phyloP scores from a whole-genome alignment of 1,139 yeast species.

The Blastobotrys ciferrii region DNA sequence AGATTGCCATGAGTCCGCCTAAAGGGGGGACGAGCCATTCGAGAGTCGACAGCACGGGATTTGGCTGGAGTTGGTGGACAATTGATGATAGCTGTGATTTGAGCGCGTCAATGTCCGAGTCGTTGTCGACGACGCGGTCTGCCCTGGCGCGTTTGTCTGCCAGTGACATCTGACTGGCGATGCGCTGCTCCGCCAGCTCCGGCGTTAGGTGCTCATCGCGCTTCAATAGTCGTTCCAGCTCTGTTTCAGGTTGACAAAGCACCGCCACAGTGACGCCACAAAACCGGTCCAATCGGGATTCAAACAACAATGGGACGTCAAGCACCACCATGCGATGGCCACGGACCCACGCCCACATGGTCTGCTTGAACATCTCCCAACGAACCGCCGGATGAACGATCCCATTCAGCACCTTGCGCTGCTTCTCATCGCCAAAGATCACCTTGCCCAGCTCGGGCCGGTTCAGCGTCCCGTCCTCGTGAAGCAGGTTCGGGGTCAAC shows the following conservation, averaged over 20 bases:
- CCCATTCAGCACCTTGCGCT: constrained; percentile 53
- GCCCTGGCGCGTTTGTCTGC: constrained; percentile 57
- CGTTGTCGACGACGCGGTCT: constrained; percentile 68
- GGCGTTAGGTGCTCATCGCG: constrained; percentile 67
- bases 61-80: constrained; percentile 50
- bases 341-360: constrained; percentile 56
- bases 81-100: constrained; percentile 47
- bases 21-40: constrained; percentile 56
- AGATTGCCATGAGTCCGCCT: constrained; percentile 58
- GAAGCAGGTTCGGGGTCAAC: constrained; percentile 55
- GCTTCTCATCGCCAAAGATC: constrained; percentile 69
- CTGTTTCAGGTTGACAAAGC: constrained; percentile 55
- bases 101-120: constrained; percentile 50
- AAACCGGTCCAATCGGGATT: constrained; percentile 63
- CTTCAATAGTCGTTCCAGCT: constrained; percentile 56
- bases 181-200: constrained; percentile 71
- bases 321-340: constrained; percentile 59
- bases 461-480: constrained; percentile 48
- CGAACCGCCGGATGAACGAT: constrained; percentile 92
- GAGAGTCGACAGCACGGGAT: constrained; percentile 38
- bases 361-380: constrained; percentile 57
- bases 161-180: constrained; percentile 72
- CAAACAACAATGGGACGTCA: constrained; percentile 90
- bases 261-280: constrained; percentile 77
- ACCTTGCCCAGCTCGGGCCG: constrained; percentile 73